Conservation (phyloP, 2,329 filamentous ascomycete genomes). For the Diaporthe sp. region DNA sequence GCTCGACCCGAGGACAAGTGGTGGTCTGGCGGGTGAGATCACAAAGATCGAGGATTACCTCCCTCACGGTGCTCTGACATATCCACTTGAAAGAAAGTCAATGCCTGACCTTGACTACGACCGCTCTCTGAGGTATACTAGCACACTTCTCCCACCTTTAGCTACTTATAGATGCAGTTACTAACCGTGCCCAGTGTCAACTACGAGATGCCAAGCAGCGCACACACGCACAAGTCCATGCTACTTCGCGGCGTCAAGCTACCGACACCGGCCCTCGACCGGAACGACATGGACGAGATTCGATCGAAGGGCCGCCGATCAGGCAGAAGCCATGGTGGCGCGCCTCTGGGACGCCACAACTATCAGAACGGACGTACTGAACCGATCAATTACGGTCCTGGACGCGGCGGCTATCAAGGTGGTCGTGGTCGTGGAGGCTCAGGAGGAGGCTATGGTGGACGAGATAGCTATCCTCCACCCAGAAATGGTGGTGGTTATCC, state of each 20-base stretch:
- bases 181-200: conserved; percentile 74
- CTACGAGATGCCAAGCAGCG: conserved; percentile 84
- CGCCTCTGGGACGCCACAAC: conserved; percentile 61
- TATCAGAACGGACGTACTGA: conserved; percentile 59
- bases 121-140: conserved; percentile 82
- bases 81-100: conserved; percentile 78
- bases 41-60: conserved; percentile 88
- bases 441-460: conserved; percentile 37
- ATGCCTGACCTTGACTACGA: conserved; percentile 88
- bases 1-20: conserved; percentile 81
- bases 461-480: conserved; percentile 42
- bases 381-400: conserved; percentile 67
- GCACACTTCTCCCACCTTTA: conserved; percentile 21
- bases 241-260: conserved; percentile 86
- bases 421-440: conserved; percentile 38
- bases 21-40: conserved; percentile 84
- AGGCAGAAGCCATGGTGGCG: conserved; percentile 80
- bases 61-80: conserved; percentile 84
- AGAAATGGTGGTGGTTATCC: conserved; percentile 44
- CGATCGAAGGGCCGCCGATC: conserved; percentile 74
- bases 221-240: conserved; percentile 91
- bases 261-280: conserved; percentile 78
- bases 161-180: not conserved
- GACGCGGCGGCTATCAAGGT: conserved; percentile 42
- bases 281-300: conserved; percentile 81